Base-by-base conservation (phyloP, 192 early-diverging fungal species). In the Coemansia sp. region DNA sequence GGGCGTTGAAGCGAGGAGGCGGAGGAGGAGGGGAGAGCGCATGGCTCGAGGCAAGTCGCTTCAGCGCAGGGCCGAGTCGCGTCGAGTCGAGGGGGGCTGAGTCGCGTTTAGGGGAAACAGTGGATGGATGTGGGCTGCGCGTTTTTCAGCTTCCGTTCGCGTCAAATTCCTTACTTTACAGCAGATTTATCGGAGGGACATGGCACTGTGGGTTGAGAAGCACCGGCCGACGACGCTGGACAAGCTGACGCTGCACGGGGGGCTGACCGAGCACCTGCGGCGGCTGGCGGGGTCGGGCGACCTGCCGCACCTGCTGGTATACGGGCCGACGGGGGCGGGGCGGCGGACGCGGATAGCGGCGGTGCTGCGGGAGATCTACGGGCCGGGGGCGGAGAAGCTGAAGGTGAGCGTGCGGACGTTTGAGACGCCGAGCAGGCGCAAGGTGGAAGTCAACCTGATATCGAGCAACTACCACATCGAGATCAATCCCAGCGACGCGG, bases 391-490 rank as follows among this genome's bases (percentile, higher is more conserved):
- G 22, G 91, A 94, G 51, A 95, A 92, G 86, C 76, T 99, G 50
- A 94, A 94, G 74, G 82, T 94, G 37, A 93, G 94, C 64, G 73
- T 86, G 44, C 82, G 91, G 17, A 71, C 77, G 19, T 95, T 94
- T 67, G 70, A 78, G 22, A 94, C 93, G 3, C 84, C 90, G 3
- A 89, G 87, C 16, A 82, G 83, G 42, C 78, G 80, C 49, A 98
- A 96, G 72, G 46, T 96, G 21, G 86, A 92, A 16, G 77, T 96
- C 44, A 88, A 85, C 47, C 65, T 96, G 29, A 84, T 95, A 1
- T 82, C 84, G 6, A 95, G 92, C 75, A 98, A 91, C 60, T 95
- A 88, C 63, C 96, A 99, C 72, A 68, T 99, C 43, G 96, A 99
- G 63, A 69, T 99, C 38, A 94, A 94, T 34, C 96, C 96, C 47